phyloP scores from a whole-genome alignment of 139 green algal species.

The Haematococcus sp. region DNA sequence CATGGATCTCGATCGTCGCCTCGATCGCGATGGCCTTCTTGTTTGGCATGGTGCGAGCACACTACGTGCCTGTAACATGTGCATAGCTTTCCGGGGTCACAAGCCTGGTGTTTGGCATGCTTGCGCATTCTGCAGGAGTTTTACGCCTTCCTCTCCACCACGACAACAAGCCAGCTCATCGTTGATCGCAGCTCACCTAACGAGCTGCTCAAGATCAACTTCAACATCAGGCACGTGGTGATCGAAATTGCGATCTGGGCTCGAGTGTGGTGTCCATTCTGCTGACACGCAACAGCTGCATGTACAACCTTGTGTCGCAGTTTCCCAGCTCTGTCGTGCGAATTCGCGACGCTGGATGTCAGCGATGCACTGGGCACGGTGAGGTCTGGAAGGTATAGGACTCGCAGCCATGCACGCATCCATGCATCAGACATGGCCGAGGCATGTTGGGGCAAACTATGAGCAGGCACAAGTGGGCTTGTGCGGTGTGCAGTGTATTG shows the following conservation, averaged over 20 bases:
- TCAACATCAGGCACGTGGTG: slow-evolving; percentile 84
- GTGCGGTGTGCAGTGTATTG: too few relatives aligned
- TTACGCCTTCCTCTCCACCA: slow-evolving; percentile 62
- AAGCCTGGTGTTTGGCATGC: too few relatives aligned
- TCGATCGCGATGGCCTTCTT: slow-evolving; percentile 82
- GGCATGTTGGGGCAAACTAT: too few relatives aligned
- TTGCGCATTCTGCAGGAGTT: slow-evolving; percentile 74
- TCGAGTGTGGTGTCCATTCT: too few relatives aligned
- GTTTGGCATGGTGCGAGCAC: slow-evolving; percentile 71
- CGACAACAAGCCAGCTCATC: slow-evolving; percentile 73
- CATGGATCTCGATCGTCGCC: slow-evolving; percentile 82
- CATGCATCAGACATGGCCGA: too few relatives aligned
- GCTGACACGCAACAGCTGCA: too few relatives aligned
- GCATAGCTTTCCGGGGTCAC: too few relatives aligned
- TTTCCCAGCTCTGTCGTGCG: slow-evolving; percentile 89
- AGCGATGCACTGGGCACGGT: slow-evolving; percentile 90
- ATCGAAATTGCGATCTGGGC: too few relatives aligned
- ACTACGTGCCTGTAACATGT: too few relatives aligned
- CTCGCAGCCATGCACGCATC: background rate
- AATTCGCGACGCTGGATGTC: slow-evolving; percentile 96
- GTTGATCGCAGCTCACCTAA: slow-evolving; percentile 87
- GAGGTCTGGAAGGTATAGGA: slow-evolving; percentile 10
- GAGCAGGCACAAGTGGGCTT: too few relatives aligned
- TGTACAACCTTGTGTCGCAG: slow-evolving; percentile 41
- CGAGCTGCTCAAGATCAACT: slow-evolving; percentile 94